phyloP scores from a whole-genome alignment of 139 green algal genomes.

The Spirogloea muscicola region DNA sequence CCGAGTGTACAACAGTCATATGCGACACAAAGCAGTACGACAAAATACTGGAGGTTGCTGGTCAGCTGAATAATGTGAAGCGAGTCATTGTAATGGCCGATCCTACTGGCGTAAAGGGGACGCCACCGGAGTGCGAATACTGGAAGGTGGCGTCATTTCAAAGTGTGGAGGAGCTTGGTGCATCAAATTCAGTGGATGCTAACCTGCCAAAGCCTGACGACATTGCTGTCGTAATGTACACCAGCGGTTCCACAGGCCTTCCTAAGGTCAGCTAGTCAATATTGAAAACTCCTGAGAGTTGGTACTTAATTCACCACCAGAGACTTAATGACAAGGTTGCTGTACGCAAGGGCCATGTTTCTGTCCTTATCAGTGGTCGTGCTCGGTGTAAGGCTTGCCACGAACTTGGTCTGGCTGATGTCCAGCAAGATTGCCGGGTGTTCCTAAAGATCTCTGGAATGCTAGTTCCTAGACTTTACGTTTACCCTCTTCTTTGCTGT shows the following conservation, averaged over 20 bases:
- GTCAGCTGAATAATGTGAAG: constrained; percentile 15
- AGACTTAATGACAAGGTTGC: no score
- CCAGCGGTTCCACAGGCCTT: constrained; percentile 49
- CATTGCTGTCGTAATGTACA: constrained; percentile 58
- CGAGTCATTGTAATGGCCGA: constrained; percentile 36
- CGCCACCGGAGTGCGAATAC: not conserved
- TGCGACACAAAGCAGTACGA: constrained; percentile 38
- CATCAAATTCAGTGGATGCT: constrained; percentile 5
- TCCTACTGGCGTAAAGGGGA: not conserved
- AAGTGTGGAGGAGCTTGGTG: constrained; percentile 35
- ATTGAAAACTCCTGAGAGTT: no score
- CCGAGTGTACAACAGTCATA: constrained; percentile 39
- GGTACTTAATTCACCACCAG: no score
- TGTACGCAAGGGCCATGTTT: no score
- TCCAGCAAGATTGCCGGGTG: no score
- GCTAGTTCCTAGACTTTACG: no score
- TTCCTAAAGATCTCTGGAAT: no score
- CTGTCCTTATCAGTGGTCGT: no score
- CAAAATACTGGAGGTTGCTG: constrained; percentile 13
- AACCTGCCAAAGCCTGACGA: constrained; percentile 41
- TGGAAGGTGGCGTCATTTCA: constrained; percentile 11
- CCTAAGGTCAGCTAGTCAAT: no score
- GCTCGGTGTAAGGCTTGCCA: no score
- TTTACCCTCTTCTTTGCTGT: constrained; percentile 4
- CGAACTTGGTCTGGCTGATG: no score